Percentiles rank a stretch among this genome's conserved stretches.
phyloP scores from a whole-genome alignment of 2,329 filamentous ascomycete genomes.

The Aspergillus sp. region DNA sequence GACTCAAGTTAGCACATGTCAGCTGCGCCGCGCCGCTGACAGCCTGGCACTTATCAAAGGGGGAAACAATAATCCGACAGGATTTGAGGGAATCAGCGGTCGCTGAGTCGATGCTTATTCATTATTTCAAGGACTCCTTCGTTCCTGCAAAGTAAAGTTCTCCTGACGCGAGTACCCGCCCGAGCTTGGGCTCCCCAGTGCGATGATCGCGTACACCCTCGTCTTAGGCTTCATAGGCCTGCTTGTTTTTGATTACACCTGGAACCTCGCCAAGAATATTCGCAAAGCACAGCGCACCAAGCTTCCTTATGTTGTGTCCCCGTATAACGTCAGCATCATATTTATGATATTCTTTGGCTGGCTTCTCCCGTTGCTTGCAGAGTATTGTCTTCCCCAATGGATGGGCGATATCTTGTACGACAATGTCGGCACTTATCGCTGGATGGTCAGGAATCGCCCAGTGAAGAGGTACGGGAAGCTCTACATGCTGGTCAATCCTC shows the following conservation, averaged over 20 bases:
- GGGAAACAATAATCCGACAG: neutral
- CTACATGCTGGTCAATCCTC: slow-evolving; percentile 18
- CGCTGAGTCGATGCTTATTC: neutral
- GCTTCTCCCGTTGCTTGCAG: slow-evolving; percentile 13
- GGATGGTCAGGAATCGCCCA: slow-evolving; percentile 19
- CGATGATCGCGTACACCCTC: slow-evolving; percentile 11
- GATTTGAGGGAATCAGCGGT: neutral
- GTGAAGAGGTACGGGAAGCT: slow-evolving; percentile 17
- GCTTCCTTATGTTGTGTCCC: slow-evolving; percentile 17
- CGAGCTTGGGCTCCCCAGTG: neutral
- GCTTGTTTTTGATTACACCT: slow-evolving; percentile 3
- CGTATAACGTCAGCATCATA: slow-evolving; percentile 3
- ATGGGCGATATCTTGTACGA: slow-evolving; percentile 18
- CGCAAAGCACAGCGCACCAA: slow-evolving; percentile 11
- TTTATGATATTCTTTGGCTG: slow-evolving; percentile 8
- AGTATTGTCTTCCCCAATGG: slow-evolving; percentile 15
- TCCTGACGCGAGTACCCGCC: neutral
- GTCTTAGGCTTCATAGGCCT: slow-evolving; percentile 9
- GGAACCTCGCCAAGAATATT: slow-evolving; percentile 28
- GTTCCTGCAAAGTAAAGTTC: neutral
- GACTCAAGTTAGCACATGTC: neutral
- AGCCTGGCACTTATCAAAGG: neutral
- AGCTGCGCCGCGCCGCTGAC: neutral
- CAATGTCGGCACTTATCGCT: slow-evolving; percentile 14
- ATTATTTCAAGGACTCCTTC: neutral